Base-by-base conservation (phyloP, 75 land plant genomes). In the Sequoia sempervirens region DNA sequence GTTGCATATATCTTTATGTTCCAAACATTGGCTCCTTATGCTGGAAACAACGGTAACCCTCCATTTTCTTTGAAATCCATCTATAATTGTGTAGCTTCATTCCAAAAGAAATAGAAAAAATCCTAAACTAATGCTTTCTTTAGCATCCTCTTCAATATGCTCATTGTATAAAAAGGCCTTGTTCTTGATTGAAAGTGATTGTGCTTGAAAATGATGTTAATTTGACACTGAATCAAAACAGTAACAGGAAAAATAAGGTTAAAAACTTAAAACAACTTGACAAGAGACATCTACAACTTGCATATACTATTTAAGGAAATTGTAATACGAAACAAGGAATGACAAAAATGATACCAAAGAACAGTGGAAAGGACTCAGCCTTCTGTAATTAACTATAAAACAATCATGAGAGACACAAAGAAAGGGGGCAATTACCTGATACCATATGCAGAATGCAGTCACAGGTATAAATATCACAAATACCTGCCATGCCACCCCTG, bases 401-500 rank as follows among this genome's bases (percentile, higher is more conserved):
- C 13, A 78, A 78, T 20, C 43, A 23, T n/a, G 81, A n/a, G 47
- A 81, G 38, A 36, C 20, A 46, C 10, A 52, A 34, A 47, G 34
- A 47, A 34, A 37, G 38, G 50, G n/a, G 17, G 45, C 28, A 56
- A 89, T 89, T 87, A 96, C 98, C 85, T 96, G 96, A 76, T 90
- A 88, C 87, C 91, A 89, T 52, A 93, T 82, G 85, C 94, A 96
- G 84, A 91, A 81, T 2, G 83, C 90, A 54, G 88, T 87, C 36
- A 94, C 90, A 36, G 98, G 98, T 81, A 96, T 83, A 80, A 94
- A 90, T 81, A 96, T 88, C 30, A 83, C 84, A 84, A 96, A 92
- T n/a, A 96, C 92, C 83, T 89, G 92, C 95, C 96, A 96, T 61
- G 98, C 93, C 52, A 90, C 91, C 74, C 93, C 95, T 15, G 98